phyloP scores from a whole-genome alignment of 345 rosid genomes.

The Nasturtium officinale region DNA sequence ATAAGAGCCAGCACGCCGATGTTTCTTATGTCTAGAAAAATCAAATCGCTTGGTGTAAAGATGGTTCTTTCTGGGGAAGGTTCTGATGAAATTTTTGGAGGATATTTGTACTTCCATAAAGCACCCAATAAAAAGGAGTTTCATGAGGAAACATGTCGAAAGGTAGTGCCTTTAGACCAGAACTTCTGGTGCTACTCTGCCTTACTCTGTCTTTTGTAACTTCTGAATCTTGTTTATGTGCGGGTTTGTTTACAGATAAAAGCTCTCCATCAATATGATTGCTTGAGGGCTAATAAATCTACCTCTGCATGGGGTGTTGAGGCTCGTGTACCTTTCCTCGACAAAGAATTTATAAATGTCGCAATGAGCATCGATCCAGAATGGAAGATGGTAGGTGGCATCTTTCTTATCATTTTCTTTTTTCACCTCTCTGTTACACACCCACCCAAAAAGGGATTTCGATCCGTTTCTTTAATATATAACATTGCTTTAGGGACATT shows the following conservation, averaged over 20 bases:
- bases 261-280: constrained; percentile 85
- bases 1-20: constrained; percentile 89
- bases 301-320: constrained; percentile 94
- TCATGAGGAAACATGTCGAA: constrained; percentile 79
- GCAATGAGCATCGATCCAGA: constrained; percentile 88
- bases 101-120: constrained; percentile 81
- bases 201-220: constrained; percentile 1
- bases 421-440: background rate
- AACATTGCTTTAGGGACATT: too few relatives aligned
- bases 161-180: constrained; percentile 49
- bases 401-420: constrained; percentile 6
- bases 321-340: constrained; percentile 90
- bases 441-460: background rate
- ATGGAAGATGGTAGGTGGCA: constrained; percentile 71
- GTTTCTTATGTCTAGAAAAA: constrained; percentile 92
- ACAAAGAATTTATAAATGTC: constrained; percentile 64
- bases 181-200: background rate
- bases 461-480: background rate
- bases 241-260: constrained; percentile 57
- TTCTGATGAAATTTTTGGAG: constrained; percentile 89
- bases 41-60: constrained; percentile 84
- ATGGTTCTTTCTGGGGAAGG: constrained; percentile 95
- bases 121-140: constrained; percentile 82
- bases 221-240: constrained; percentile 10
- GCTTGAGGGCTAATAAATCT: constrained; percentile 85